Evolutionary conservation across 768 basidiomycete species (phyloP).

Genomic region (Leccinum incarnatum): DNA sequence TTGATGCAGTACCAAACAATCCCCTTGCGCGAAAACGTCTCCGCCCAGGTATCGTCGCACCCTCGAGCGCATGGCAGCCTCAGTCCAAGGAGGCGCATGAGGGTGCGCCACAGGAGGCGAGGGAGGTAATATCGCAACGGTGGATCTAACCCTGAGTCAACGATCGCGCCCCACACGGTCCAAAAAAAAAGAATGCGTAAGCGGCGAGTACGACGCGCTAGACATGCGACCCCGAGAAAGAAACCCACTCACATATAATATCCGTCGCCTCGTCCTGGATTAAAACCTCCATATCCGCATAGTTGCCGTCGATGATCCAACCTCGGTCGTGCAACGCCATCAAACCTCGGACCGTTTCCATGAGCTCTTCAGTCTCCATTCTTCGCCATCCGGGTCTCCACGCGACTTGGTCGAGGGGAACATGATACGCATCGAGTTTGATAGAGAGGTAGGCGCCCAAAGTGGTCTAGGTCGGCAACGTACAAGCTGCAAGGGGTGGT

Average conservation of each 20-base stretch:
- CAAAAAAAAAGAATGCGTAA: neutral
- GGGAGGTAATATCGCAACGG: conserved; percentile 61
- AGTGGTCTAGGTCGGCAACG: conserved; percentile 42
- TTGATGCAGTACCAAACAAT: conserved; percentile 52
- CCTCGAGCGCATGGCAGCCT: conserved; percentile 45
- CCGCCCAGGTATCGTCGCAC: conserved; percentile 41
- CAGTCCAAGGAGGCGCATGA: conserved; percentile 42
- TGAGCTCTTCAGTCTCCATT: conserved; percentile 28
- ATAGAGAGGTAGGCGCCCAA: conserved; percentile 42
- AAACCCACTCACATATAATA: conserved; percentile 44
- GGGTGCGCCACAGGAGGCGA: conserved; percentile 51
- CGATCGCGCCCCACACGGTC: neutral
- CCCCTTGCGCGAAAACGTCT: conserved; percentile 45
- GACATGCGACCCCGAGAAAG: neutral
- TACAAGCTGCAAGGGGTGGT: neutral
- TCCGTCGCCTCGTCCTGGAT: conserved; percentile 45
- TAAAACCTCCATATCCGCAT: conserved; percentile 30
- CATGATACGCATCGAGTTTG: conserved; percentile 43
- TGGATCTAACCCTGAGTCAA: conserved; percentile 61
- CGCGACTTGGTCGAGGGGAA: conserved; percentile 45
- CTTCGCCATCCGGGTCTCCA: conserved; percentile 51
- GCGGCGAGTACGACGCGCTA: neutral
- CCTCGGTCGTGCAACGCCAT: conserved; percentile 33
- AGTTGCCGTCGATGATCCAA: conserved; percentile 58
- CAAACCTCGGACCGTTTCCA: conserved; percentile 19